phyloP scores from a whole-genome alignment of 179 eudicot genomes.

The Vitellaria paradoxa region DNA sequence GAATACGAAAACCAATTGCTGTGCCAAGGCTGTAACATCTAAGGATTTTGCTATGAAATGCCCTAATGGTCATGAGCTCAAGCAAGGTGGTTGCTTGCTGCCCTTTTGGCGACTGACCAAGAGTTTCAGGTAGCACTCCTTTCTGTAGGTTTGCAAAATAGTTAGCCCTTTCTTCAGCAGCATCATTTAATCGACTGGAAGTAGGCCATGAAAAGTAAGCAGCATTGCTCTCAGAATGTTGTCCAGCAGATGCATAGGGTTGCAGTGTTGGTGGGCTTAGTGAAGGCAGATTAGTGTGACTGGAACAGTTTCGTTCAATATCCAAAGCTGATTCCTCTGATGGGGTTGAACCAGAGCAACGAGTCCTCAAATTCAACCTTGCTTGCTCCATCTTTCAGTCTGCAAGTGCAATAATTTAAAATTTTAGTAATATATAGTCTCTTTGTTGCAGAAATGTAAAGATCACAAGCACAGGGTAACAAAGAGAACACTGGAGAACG shows the following conservation, averaged over 20 bases:
- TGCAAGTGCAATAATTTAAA: neutral
- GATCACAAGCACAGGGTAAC: no score
- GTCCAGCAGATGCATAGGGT: constrained; percentile 82
- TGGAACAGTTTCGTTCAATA: constrained; percentile 61
- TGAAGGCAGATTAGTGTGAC: constrained; percentile 60
- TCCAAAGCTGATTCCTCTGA: constrained; percentile 93
- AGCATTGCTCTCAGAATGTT: constrained; percentile 82
- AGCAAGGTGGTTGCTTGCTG: constrained; percentile 87
- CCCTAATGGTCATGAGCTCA: constrained; percentile 95
- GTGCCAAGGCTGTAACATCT: constrained; percentile 98
- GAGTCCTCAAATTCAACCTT: constrained; percentile 28
- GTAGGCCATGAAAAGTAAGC: constrained; percentile 98
- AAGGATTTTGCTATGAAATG: constrained; percentile 93
- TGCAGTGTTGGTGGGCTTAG: constrained; percentile 72
- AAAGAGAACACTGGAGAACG: no score
- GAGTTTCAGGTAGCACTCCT: constrained; percentile 80
- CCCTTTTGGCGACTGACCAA: constrained; percentile 73
- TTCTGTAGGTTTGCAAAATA: constrained; percentile 94
- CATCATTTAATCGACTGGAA: constrained; percentile 72
- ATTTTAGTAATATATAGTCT: neutral
- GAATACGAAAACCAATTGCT: constrained; percentile 90
- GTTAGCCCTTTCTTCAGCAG: constrained; percentile 91
- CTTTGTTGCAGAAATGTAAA: no score
- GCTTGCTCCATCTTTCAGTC: constrained; percentile 35
- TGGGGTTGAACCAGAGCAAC: constrained; percentile 64